Conservation (phyloP, 345 rosid genomes). For the Balakata baccata region DNA sequence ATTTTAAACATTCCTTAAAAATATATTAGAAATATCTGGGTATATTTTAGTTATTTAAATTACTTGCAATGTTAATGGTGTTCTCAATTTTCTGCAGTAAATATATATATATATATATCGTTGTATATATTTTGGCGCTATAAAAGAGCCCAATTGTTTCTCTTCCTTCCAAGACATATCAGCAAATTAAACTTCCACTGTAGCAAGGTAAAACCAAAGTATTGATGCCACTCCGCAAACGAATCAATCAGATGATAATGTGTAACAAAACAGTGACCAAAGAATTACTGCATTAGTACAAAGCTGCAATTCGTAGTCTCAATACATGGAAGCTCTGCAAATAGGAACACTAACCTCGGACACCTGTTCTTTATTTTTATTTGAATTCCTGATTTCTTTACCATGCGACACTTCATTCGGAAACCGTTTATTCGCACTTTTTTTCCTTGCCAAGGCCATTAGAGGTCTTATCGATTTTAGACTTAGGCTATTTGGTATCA, state of each 20-base stretch:
- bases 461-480: constrained; percentile 19
- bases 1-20: too few relatives aligned
- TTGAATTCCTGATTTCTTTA: constrained; percentile 53
- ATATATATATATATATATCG: too few relatives aligned
- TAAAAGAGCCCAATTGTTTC: not conserved
- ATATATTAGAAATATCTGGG: too few relatives aligned
- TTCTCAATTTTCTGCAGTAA: too few relatives aligned
- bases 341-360: constrained; percentile 46
- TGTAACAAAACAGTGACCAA: constrained; percentile 13
- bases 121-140: not conserved
- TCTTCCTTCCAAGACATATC: constrained; percentile 4
- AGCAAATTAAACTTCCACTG: not conserved
- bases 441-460: constrained; percentile 82
- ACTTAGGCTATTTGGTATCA: too few relatives aligned
- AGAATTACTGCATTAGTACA: constrained; percentile 1
- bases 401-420: constrained; percentile 62
- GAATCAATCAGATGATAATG: not conserved
- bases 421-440: constrained; percentile 68
- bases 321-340: not conserved
- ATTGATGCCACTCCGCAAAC: not conserved
- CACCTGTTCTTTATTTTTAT: constrained; percentile 42
- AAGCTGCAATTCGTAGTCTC: not conserved
- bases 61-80: too few relatives aligned
- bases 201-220: not conserved
- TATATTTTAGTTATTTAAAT: too few relatives aligned